These are phyloP conservation scores for Strobilomyces dryophilus DNA, from an alignment of 768 basidiomycete species.

Conservation along the genomic window DNA sequence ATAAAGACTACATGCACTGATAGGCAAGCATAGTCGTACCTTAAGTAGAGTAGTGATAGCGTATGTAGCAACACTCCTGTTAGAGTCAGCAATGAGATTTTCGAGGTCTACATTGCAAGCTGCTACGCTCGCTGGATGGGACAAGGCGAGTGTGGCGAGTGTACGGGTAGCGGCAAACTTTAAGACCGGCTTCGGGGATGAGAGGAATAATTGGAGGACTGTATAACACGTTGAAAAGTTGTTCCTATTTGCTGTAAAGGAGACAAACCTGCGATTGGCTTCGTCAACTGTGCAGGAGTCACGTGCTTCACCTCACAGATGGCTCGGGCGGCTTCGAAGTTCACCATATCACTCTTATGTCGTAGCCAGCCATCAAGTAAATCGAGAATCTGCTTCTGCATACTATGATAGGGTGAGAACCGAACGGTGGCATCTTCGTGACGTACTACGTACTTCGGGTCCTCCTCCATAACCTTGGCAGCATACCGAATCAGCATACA, in stretches of 20 bases:
- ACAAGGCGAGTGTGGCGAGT: slow-evolving; percentile 81
- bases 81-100: slow-evolving; percentile 91
- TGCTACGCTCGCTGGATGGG: slow-evolving; percentile 82
- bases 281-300: slow-evolving; percentile 68
- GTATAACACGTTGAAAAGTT: slow-evolving; percentile 7
- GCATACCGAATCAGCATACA: slow-evolving; percentile 99
- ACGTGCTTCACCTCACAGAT: slow-evolving; percentile 96
- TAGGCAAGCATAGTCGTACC: slow-evolving; percentile 37
- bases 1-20: background rate
- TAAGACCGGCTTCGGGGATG: slow-evolving; percentile 89
- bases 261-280: slow-evolving; percentile 79
- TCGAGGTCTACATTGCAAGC: slow-evolving; percentile 96
- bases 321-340: slow-evolving; percentile 95
- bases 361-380: slow-evolving; percentile 91
- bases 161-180: slow-evolving; percentile 98
- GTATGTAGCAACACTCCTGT: slow-evolving; percentile 95
- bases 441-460: slow-evolving; percentile 77
- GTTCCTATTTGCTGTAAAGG: background rate
- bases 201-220: slow-evolving; percentile 95
- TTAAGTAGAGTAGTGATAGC: slow-evolving; percentile 98
- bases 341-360: slow-evolving; percentile 99
- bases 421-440: background rate
- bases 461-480: slow-evolving; percentile 98
- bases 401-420: slow-evolving; percentile 39
- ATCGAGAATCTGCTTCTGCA: slow-evolving; percentile 91